A percentile compares a stretch with the other conserved stretches of the same genome.
Evolutionary conservation across 768 basidiomycete genomes (phyloP).

Genomic region (Termitomyces sp.): DNA sequence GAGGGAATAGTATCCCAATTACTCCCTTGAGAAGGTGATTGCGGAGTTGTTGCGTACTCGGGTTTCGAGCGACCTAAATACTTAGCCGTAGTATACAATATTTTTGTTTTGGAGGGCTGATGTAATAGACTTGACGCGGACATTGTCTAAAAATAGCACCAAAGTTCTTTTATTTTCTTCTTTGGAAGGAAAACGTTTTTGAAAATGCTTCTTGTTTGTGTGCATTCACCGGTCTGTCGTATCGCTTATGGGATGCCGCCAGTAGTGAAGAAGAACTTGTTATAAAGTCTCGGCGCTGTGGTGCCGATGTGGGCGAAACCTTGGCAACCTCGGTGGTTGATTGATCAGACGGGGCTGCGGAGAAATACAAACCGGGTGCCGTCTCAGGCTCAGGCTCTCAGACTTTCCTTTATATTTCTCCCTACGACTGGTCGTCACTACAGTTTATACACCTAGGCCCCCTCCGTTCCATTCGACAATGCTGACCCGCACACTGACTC

Average conservation of each 20-base stretch:
- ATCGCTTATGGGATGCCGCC: no score
- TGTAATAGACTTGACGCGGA: neutral
- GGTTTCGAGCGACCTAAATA: neutral
- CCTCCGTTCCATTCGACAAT: neutral
- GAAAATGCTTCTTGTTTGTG: neutral
- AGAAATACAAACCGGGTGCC: neutral
- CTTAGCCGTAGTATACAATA: neutral
- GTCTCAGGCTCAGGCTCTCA: neutral
- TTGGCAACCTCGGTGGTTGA: neutral
- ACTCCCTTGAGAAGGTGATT: conserved; percentile 7
- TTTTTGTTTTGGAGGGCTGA: neutral
- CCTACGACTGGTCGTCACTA: neutral
- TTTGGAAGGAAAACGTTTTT: neutral
- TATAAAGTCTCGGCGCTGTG: neutral
- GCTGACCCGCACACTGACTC: conserved; percentile 8
- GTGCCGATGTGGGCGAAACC: neutral
- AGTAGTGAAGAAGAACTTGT: neutral
- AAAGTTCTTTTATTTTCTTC: neutral
- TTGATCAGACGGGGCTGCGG: neutral
- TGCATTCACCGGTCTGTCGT: neutral
- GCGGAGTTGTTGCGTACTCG: no score
- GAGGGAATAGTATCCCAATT: conserved; percentile 10
- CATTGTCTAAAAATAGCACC: neutral
- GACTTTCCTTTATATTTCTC: neutral
- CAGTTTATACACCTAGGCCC: neutral